Evolutionary conservation across 2,329 filamentous ascomycete genomes (phyloP).

Genomic region (Monilinia laxa): DNA sequence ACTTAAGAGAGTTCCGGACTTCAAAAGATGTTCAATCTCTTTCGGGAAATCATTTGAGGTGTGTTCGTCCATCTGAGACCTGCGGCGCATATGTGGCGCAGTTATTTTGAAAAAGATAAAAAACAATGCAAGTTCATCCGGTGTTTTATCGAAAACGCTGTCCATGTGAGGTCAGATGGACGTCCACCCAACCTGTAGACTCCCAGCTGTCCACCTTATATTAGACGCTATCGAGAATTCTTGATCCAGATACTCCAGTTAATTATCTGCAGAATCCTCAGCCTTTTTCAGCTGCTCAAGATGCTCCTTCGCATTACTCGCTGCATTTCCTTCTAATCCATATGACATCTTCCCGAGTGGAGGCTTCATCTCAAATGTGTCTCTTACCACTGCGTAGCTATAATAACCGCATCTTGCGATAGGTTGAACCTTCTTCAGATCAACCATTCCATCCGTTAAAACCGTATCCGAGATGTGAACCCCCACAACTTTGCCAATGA

Average conservation of each 20-base stretch:
- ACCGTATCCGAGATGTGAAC: slow-evolving; percentile 57
- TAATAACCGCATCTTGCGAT: slow-evolving; percentile 62
- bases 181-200: too few relatives aligned
- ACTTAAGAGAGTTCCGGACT: too few relatives aligned
- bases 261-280: neutral
- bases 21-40: too few relatives aligned
- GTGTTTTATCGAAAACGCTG: too few relatives aligned
- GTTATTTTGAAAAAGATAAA: too few relatives aligned
- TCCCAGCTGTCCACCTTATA: neutral
- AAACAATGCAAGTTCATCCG: too few relatives aligned
- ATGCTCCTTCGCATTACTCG: slow-evolving; percentile 39
- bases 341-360: slow-evolving; percentile 42
- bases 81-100: too few relatives aligned
- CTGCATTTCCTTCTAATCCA: slow-evolving; percentile 46
- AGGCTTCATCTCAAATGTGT: slow-evolving; percentile 59
- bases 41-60: too few relatives aligned
- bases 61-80: too few relatives aligned
- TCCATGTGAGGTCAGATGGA: too few relatives aligned
- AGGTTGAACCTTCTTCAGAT: slow-evolving; percentile 56
- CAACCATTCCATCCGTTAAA: slow-evolving; percentile 54
- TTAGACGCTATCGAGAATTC: neutral
- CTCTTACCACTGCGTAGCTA: slow-evolving; percentile 55
- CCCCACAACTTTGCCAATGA: slow-evolving; percentile 57
- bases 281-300: neutral
- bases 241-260: neutral